Percentiles rank a stretch among this genome's conserved stretches.
phyloP scores from a whole-genome alignment of 495 filamentous ascomycete genomes.

The Penicillium pulvis region DNA sequence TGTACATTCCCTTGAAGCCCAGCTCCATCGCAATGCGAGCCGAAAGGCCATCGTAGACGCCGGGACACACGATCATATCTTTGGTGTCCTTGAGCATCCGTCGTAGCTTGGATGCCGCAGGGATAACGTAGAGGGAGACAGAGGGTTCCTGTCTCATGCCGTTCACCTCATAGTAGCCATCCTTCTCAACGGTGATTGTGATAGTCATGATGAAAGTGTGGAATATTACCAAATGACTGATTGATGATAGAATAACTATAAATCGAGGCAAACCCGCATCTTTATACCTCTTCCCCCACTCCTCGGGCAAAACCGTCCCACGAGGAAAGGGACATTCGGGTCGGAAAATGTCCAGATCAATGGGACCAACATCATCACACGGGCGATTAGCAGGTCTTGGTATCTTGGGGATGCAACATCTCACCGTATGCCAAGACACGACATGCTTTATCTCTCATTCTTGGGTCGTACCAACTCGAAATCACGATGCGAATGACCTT shows the following conservation, averaged over 20 bases:
- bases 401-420: constrained; percentile 29
- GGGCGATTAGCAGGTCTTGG: constrained; percentile 13
- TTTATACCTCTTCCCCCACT: not conserved
- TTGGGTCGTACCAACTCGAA: constrained; percentile 24
- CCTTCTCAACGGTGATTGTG: constrained; percentile 42
- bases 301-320: not conserved
- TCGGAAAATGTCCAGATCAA: not conserved
- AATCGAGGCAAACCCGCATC: not conserved
- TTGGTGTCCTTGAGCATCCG: constrained; percentile 43
- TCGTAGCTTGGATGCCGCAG: constrained; percentile 50
- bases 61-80: constrained; percentile 58
- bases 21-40: constrained; percentile 63
- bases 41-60: constrained; percentile 70
- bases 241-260: not conserved
- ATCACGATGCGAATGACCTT: constrained; percentile 15
- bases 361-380: constrained; percentile 12
- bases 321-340: not conserved
- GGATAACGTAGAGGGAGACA: constrained; percentile 35
- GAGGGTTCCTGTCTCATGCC: constrained; percentile 32
- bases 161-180: constrained; percentile 43
- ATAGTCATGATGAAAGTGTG: constrained; percentile 26
- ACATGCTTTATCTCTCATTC: constrained; percentile 9
- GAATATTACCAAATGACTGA: not conserved
- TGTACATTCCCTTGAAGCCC: constrained; percentile 66
- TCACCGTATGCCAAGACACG: constrained; percentile 24